Percentiles rank a stretch among this genome's conserved stretches.
phyloP scores from a whole-genome alignment of 2,329 filamentous ascomycete genomes.

The Phialophora macrospora region DNA sequence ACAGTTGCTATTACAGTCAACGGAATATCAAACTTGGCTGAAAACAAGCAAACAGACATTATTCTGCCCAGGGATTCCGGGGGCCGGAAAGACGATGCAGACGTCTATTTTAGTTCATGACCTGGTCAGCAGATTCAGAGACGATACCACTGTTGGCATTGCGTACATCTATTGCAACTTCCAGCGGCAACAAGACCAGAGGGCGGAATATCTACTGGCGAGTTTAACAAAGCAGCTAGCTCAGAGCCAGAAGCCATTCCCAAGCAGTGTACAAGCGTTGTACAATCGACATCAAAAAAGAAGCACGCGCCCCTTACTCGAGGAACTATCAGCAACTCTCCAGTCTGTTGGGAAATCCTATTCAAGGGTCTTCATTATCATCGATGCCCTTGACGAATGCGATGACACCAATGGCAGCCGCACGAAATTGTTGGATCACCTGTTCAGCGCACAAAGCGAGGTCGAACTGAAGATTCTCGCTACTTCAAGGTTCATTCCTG shows the following conservation, averaged over 20 bases:
- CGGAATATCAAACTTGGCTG: slow-evolving; percentile 46
- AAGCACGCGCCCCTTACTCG: background rate
- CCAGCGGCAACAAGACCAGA: slow-evolving; percentile 47
- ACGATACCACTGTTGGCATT: slow-evolving; percentile 43
- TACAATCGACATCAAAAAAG: background rate
- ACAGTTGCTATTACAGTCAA: slow-evolving; percentile 51
- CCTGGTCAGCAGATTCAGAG: slow-evolving; percentile 40
- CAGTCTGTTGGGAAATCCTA: background rate
- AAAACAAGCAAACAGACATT: slow-evolving; percentile 42
- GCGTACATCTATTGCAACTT: slow-evolving; percentile 58
- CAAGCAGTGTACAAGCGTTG: background rate
- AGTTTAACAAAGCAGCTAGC: background rate
- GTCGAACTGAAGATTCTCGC: background rate
- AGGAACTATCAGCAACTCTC: background rate
- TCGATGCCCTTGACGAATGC: background rate
- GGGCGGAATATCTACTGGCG: background rate
- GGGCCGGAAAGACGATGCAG: slow-evolving; percentile 57
- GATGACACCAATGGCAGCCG: background rate
- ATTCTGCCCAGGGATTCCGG: slow-evolving; percentile 56
- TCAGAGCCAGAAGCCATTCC: background rate
- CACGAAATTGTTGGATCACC: background rate
- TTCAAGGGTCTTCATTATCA: background rate
- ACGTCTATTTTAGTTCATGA: slow-evolving; percentile 51
- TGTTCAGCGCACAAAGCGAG: background rate
- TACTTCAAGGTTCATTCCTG: background rate